Conservation (phyloP, 73 alveolate species). For the Paramecium sexaurelia region DNA sequence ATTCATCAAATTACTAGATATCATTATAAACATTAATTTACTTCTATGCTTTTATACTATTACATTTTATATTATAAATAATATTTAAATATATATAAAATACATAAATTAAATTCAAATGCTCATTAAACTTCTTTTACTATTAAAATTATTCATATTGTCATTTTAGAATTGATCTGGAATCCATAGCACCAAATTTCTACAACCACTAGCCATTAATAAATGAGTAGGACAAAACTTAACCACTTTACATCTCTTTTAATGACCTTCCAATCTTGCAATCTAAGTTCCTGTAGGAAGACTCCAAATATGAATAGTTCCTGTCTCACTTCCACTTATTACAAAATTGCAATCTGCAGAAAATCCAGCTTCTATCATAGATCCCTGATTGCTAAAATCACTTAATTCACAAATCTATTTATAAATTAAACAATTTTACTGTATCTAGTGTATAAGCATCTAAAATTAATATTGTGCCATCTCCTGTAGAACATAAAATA, state of each 20-base stretch:
- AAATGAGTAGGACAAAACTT: neutral
- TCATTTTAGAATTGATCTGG: neutral
- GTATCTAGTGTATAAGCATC: neutral
- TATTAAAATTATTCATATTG: neutral
- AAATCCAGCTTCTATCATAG: neutral
- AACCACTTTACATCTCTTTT: neutral
- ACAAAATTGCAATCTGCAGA: neutral
- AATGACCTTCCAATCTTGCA: neutral
- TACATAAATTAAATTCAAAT: neutral
- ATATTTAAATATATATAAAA: neutral
- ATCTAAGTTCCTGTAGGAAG: neutral
- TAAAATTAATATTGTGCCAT: neutral
- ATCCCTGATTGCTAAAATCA: neutral
- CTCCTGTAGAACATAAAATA: neutral
- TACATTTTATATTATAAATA: neutral
- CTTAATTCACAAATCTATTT: neutral
- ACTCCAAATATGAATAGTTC: conserved; percentile 9
- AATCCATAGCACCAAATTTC: conserved; percentile 3
- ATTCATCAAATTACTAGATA: neutral
- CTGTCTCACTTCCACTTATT: neutral
- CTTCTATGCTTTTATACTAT: neutral
- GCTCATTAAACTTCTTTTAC: neutral
- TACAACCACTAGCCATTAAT: conserved; percentile 13
- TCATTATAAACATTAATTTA: neutral
- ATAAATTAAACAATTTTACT: neutral